Percentiles rank a stretch among this genome's conserved stretches.
Evolutionary conservation across 73 alveolate genomes (phyloP).

Genomic region (Paramecium pentaurelia): DNA sequence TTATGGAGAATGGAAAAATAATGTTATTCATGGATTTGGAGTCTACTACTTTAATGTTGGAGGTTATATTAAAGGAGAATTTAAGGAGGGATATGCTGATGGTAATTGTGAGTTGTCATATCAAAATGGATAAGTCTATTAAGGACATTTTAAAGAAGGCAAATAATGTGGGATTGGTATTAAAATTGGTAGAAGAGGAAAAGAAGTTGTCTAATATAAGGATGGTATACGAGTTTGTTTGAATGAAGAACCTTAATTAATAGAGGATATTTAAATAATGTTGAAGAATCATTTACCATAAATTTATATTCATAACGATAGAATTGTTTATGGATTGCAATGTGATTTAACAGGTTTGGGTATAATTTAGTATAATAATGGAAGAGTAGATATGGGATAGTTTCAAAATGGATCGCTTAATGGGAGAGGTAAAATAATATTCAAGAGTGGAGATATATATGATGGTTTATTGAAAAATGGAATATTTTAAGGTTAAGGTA

Average conservation of each 20-base stretch:
- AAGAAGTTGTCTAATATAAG: not conserved
- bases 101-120: not conserved
- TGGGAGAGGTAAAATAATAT: not conserved
- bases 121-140: not conserved
- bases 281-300: not conserved
- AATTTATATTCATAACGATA: not conserved
- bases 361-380: not conserved
- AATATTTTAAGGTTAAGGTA: not conserved
- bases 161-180: not conserved
- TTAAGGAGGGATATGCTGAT: not conserved
- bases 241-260: not conserved
- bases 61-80: conserved; percentile 35
- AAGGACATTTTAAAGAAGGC: not conserved
- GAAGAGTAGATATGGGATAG: conserved; percentile 31
- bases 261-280: not conserved
- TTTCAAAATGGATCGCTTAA: conserved; percentile 3
- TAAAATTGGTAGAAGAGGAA: conserved; percentile 38
- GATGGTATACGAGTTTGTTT: not conserved
- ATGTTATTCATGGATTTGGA: conserved; percentile 2
- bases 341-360: conserved; percentile 40
- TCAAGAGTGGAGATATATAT: conserved; percentile 11
- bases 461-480: conserved; percentile 24
- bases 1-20: conserved; percentile 44
- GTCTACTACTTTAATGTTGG: not conserved
- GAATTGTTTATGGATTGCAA: conserved; percentile 22